Percentiles rank a stretch among this genome's conserved stretches.
These are phyloP conservation scores for Coniochaeta sp. DNA, from an alignment of 2,329 filamentous ascomycete genomes.

Conservation along the genomic window DNA sequence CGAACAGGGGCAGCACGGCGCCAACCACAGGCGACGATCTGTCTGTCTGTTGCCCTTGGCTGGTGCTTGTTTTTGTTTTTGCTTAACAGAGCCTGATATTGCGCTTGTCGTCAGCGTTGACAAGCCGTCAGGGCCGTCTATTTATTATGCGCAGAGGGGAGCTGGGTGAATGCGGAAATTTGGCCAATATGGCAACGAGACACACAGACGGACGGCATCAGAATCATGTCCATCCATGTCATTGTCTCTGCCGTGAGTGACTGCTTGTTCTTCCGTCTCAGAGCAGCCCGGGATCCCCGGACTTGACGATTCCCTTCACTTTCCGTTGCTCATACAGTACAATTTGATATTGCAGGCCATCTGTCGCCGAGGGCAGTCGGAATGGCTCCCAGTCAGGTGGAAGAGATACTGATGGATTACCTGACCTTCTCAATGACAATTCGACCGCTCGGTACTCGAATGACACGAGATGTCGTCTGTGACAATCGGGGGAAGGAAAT, in stretches of 20 bases:
- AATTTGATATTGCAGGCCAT: background rate
- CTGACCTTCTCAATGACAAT: no score
- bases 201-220: background rate
- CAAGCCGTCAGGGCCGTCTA: no score
- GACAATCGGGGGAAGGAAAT: no score
- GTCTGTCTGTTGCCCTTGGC: background rate
- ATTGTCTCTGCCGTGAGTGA: no score
- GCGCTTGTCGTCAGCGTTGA: background rate
- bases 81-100: background rate
- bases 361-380: no score
- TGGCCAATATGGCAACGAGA: background rate
- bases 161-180: conserved; percentile 1
- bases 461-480: no score
- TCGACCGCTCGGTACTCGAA: no score
- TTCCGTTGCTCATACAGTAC: background rate
- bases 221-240: background rate
- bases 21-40: background rate
- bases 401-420: no score
- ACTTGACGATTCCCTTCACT: background rate
- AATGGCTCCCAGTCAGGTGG: no score
- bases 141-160: background rate
- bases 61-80: background rate
- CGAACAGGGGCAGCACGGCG: background rate
- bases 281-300: background rate
- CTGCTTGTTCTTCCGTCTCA: no score